Percentiles rank a stretch among this genome's conserved stretches.
These are phyloP conservation scores for Tetrahymena elliotti DNA, from an alignment of 73 alveolate species.

Conservation along the genomic window DNA sequence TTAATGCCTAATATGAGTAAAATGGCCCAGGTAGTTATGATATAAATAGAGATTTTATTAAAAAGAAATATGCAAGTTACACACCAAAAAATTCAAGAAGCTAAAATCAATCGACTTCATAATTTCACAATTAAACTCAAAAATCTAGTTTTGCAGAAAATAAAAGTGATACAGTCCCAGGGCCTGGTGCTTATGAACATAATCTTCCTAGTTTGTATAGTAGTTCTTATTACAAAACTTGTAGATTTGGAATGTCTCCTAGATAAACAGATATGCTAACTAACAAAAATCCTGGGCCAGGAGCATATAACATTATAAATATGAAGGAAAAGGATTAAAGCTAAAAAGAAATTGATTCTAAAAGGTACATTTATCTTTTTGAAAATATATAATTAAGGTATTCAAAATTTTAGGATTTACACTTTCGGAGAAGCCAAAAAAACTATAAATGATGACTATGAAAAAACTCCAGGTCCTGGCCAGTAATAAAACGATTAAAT, in stretches of 20 bases:
- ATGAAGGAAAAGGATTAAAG: background rate
- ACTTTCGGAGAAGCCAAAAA: background rate
- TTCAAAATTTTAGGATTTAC: background rate
- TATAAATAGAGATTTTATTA: background rate
- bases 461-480: background rate
- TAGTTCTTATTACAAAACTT: background rate
- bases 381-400: background rate
- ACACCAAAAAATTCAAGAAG: background rate
- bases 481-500: background rate
- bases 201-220: background rate
- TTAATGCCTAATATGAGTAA: background rate
- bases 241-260: background rate
- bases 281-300: background rate
- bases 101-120: background rate
- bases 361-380: background rate
- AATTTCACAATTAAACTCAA: background rate
- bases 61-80: background rate
- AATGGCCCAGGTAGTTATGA: background rate
- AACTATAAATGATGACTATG: background rate
- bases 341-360: background rate
- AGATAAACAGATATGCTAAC: background rate
- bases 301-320: background rate
- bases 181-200: background rate
- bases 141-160: background rate
- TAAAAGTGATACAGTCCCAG: background rate